A percentile compares a stretch with the other conserved stretches of the same genome.
phyloP scores from a whole-genome alignment of 257 asterid genomes.

The Cruciata laevipes region DNA sequence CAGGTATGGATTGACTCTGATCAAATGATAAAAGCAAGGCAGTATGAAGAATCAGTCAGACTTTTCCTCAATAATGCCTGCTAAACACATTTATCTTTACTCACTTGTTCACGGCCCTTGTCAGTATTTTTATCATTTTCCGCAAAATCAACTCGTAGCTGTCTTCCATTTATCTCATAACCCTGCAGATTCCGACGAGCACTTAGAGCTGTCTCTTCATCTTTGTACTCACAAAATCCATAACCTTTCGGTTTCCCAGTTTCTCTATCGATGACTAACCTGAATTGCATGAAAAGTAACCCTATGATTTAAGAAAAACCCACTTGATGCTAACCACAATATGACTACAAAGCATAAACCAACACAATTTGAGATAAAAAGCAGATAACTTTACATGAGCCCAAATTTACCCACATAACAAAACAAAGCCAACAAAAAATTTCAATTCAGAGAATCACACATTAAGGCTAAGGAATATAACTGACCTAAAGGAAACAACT shows the following conservation, averaged over 20 bases:
- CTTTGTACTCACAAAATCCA: conserved; percentile 97
- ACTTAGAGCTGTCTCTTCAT: conserved; percentile 90
- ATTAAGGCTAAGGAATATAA: conserved; percentile 1
- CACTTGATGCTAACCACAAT: neutral
- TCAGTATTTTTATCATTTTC: conserved; percentile 86
- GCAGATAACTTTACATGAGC: neutral
- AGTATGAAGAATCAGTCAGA: neutral
- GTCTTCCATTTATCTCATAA: conserved; percentile 85
- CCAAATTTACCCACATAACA: neutral
- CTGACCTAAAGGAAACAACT: conserved; percentile 91
- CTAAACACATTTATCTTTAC: conserved; percentile 27
- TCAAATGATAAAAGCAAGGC: neutral
- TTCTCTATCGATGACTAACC: conserved; percentile 91
- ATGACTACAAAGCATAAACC: neutral
- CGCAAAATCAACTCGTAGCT: conserved; percentile 92
- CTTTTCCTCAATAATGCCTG: neutral
- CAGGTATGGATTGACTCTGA: neutral
- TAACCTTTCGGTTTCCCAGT: conserved; percentile 96
- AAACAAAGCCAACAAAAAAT: neutral
- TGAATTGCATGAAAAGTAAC: conserved; percentile 17
- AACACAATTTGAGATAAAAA: neutral
- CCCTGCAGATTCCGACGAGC: conserved; percentile 97
- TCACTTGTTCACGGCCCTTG: conserved; percentile 71
- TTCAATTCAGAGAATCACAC: neutral
- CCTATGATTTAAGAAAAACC: neutral